phyloP scores from a whole-genome alignment of 202 grass and related monocot species.

The Panicum virgatum region DNA sequence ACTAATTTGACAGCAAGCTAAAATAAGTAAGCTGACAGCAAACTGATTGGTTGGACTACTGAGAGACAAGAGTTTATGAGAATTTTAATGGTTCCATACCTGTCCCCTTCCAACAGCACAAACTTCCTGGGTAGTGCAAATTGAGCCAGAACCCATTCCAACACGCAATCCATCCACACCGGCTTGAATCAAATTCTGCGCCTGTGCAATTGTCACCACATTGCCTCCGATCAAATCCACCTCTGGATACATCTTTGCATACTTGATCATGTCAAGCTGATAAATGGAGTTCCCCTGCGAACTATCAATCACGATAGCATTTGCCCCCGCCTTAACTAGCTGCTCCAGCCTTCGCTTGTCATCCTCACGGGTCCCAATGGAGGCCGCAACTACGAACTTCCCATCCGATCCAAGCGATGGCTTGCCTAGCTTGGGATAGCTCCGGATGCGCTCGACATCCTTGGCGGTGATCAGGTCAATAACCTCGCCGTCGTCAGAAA shows the following conservation, averaged over 20 bases:
- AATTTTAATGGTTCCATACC: conserved; percentile 47
- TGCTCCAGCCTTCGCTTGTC: conserved; percentile 79
- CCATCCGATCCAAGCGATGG: conserved; percentile 67
- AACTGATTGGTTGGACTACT: neutral
- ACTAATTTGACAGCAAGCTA: conserved; percentile 1
- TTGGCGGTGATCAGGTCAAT: conserved; percentile 69
- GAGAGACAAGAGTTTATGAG: neutral
- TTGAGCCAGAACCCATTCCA: conserved; percentile 96
- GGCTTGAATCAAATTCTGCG: conserved; percentile 70
- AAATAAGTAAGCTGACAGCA: neutral
- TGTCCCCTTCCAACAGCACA: conserved; percentile 90
- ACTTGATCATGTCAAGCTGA: conserved; percentile 94
- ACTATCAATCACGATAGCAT: conserved; percentile 84
- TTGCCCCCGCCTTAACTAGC: conserved; percentile 74
- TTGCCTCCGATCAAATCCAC: conserved; percentile 91
- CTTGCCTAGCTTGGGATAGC: conserved; percentile 76
- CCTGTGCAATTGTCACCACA: conserved; percentile 79
- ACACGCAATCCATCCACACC: conserved; percentile 85
- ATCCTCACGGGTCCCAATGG: conserved; percentile 81
- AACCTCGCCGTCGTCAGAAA: conserved; percentile 62
- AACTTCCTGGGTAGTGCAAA: conserved; percentile 96
- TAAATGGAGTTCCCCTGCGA: conserved; percentile 92
- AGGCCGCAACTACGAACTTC: conserved; percentile 63
- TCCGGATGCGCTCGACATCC: conserved; percentile 73
- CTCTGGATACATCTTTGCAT: conserved; percentile 65